Evolutionary conservation across 495 filamentous ascomycete genomes (phyloP), one percentile per base, ranked within the genome.

Genomic region (Neurospora sp.): DNA sequence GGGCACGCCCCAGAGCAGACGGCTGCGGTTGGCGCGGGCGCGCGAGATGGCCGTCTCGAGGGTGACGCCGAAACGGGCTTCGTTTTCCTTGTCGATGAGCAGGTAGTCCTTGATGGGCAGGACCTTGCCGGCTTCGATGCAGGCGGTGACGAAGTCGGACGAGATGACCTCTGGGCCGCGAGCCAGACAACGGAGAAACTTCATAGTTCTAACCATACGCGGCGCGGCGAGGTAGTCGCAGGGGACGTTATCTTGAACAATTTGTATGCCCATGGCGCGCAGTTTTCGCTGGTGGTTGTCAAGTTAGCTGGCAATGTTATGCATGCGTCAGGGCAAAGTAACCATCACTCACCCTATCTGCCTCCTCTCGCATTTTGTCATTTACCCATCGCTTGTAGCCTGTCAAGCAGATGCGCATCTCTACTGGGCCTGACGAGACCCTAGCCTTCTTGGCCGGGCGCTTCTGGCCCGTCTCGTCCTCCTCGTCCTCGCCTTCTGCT

Each of bases 141-240:
- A 94, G 12, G 86, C 83, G 38, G 93, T 91, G 72, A 98, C 87
- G 82, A 91, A 99, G n/a, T 89, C 87, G 0, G 90, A 90, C 48
- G 86, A 88, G 44, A 97, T 82, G 41, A 98, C 87, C 3, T 87
- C 84, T 0, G 93, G 92, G 1, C 89, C 93, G 73, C 86, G 87
- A 14, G 96, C 94, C 8, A 99, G 81, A 40, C 93, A 93, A 68
- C 89, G 89, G 53, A 98, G 90, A 78, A 99, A 99, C 76, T 99
- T 99, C 72, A 91, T 88, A 0, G 96, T 99, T 42, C 95, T 90
- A 17, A 97, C 87, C 73, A 98, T 88, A 8, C 87, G 84, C 1
- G 96, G 96, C 3, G 96, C 95, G 16, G 94, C 94, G 16, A 99
- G 88, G 80, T 98, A 91, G 71, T 93, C 91, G 81, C 91, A 96